Conservation (phyloP, 306 rosid species). For the Acacia crassicarpa region DNA sequence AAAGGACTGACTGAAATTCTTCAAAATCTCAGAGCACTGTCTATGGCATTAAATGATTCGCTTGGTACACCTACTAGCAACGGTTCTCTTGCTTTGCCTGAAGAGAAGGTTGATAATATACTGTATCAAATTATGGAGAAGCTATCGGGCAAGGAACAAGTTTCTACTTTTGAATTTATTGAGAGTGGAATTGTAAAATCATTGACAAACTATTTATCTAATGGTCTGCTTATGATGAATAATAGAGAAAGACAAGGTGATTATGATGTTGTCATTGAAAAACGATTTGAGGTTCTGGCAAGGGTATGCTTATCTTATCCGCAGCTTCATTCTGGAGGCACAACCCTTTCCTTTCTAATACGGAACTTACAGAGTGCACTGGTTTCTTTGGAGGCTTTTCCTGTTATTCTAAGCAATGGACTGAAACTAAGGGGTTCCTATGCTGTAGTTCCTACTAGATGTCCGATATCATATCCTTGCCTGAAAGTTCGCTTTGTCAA, state of each 20-base stretch:
- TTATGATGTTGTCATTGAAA: constrained; percentile 51
- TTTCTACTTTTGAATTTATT: constrained; percentile 94
- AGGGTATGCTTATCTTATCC: constrained; percentile 54
- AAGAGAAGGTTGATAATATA: constrained; percentile 54
- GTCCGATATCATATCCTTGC: constrained; percentile 64
- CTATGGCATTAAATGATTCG: constrained; percentile 57
- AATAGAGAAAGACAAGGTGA: constrained; percentile 39
- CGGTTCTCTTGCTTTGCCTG: constrained; percentile 48
- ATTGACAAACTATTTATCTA: constrained; percentile 65
- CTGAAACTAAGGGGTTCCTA: constrained; percentile 59
- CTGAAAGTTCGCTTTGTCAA: constrained; percentile 70
- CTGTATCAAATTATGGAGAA: constrained; percentile 65
- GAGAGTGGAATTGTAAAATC: constrained; percentile 93
- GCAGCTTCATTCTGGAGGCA: constrained; percentile 46
- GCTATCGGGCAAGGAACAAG: constrained; percentile 76
- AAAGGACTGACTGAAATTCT: constrained; percentile 79
- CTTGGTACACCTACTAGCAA: constrained; percentile 35
- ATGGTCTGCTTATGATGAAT: constrained; percentile 53
- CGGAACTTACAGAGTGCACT: constrained; percentile 75
- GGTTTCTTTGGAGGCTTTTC: constrained; percentile 84
- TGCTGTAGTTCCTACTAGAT: constrained; percentile 70
- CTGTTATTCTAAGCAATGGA: constrained; percentile 67
- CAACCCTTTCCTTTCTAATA: constrained; percentile 57
- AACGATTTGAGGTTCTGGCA: constrained; percentile 79
- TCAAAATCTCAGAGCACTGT: constrained; percentile 65